Evolutionary conservation across 495 filamentous ascomycete species (phyloP).

Genomic region (Evansstolkia leycettana): DNA sequence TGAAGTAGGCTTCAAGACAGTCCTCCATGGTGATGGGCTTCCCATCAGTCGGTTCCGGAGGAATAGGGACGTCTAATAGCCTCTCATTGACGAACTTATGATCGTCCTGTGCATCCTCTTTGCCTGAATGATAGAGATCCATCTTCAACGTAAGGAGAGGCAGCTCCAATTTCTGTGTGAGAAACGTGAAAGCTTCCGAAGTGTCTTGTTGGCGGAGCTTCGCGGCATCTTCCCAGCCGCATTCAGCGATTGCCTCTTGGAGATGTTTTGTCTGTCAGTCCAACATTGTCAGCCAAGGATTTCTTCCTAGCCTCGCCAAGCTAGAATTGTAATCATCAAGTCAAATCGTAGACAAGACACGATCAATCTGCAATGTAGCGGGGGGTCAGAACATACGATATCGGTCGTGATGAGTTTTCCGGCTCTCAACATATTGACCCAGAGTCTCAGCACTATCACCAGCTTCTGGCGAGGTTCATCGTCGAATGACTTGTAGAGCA

Average conservation of each 20-base stretch:
- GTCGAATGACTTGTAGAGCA: slow-evolving; percentile 57
- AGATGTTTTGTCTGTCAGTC: slow-evolving; percentile 69
- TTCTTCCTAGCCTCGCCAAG: no score
- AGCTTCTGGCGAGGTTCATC: slow-evolving; percentile 60
- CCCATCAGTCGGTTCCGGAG: slow-evolving; percentile 45
- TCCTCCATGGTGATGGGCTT: slow-evolving; percentile 67
- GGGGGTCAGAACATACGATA: slow-evolving; percentile 53
- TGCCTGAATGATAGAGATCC: slow-evolving; percentile 85
- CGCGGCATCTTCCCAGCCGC: slow-evolving; percentile 81
- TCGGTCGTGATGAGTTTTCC: slow-evolving; percentile 79
- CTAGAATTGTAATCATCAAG: no score
- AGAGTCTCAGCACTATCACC: slow-evolving; percentile 63
- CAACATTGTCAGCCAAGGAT: no score
- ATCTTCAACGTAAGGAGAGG: slow-evolving; percentile 87
- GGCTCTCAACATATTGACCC: slow-evolving; percentile 82
- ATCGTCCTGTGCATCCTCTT: slow-evolving; percentile 70
- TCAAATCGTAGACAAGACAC: no score
- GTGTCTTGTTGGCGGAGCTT: slow-evolving; percentile 75
- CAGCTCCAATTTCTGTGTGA: slow-evolving; percentile 76
- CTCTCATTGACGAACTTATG: slow-evolving; percentile 91
- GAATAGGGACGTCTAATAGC: slow-evolving; percentile 81
- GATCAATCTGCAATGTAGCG: no score
- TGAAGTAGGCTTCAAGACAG: slow-evolving; percentile 89
- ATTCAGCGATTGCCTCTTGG: slow-evolving; percentile 70
- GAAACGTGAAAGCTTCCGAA: slow-evolving; percentile 90